Evolutionary conservation across 192 early-diverging fungal genomes (phyloP).

Genomic region (Phycomyces blakesleeanus): DNA sequence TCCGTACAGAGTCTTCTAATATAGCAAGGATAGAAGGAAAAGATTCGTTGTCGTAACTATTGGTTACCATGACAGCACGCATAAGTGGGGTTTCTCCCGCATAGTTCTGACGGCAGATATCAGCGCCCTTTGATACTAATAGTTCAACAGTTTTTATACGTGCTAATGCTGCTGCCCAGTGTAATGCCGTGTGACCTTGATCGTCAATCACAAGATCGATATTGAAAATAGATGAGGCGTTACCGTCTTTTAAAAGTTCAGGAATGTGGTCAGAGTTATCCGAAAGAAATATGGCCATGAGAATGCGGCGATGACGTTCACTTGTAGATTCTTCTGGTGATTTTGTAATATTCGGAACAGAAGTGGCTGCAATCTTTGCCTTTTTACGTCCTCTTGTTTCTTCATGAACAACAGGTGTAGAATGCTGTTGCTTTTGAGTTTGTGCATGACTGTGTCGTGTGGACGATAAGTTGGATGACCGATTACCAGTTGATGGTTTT

Average conservation of each 20-base stretch:
- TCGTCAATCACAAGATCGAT: slow-evolving; percentile 88
- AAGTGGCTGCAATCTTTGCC: not conserved
- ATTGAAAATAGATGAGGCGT: slow-evolving; percentile 55
- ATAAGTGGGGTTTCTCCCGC: slow-evolving; percentile 86
- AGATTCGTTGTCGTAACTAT: slow-evolving; percentile 71
- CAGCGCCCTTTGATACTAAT: slow-evolving; percentile 73
- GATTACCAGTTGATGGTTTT: not conserved
- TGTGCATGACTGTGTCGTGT: not conserved
- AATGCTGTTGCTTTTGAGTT: not conserved
- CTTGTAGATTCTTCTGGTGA: slow-evolving; percentile 25
- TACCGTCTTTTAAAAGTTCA: slow-evolving; percentile 33
- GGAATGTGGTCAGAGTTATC: slow-evolving; percentile 67
- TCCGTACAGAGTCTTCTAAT: slow-evolving; percentile 64
- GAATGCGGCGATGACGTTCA: slow-evolving; percentile 66
- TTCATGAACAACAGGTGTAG: not conserved
- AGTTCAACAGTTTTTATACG: slow-evolving; percentile 70
- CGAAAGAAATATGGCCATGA: slow-evolving; percentile 84
- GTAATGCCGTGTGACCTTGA: slow-evolving; percentile 88
- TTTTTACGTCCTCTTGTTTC: slow-evolving; percentile 13
- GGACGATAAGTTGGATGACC: not conserved
- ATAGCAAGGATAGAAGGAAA: slow-evolving; percentile 72
- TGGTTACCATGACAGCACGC: slow-evolving; percentile 81
- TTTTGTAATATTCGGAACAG: not conserved
- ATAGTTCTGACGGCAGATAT: slow-evolving; percentile 63
- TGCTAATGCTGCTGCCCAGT: slow-evolving; percentile 93